Percentiles rank a stretch among this genome's conserved stretches.
Conservation (phyloP, 768 basidiomycete genomes). For the Russula ochroleuca region DNA sequence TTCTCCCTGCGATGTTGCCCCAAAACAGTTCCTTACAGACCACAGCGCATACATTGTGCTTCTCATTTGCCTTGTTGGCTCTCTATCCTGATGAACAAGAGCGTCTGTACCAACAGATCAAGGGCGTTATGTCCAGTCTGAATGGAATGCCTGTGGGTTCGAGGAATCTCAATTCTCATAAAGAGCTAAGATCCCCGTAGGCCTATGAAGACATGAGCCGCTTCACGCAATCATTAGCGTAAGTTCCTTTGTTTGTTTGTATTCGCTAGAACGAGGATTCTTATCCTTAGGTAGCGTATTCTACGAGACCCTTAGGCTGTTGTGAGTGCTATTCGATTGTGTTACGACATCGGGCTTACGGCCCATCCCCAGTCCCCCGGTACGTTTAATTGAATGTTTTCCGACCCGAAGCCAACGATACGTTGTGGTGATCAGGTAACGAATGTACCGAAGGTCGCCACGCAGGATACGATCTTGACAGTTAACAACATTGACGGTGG, state of each 20-base stretch:
- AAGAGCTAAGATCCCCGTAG: conserved; percentile 9
- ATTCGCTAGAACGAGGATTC: not conserved
- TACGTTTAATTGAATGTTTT: not conserved
- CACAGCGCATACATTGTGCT: conserved; percentile 38
- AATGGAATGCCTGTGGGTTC: conserved; percentile 14
- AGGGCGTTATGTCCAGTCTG: conserved; percentile 31
- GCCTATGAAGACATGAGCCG: conserved; percentile 29
- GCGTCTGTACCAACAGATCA: conserved; percentile 37
- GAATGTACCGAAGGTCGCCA: conserved; percentile 43
- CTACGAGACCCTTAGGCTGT: conserved; percentile 49
- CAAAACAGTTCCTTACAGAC: conserved; percentile 31
- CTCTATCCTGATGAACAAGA: conserved; percentile 42
- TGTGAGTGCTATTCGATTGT: conserved; percentile 17
- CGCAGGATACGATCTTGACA: conserved; percentile 44
- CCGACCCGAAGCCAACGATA: not conserved
- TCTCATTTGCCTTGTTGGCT: conserved; percentile 41
- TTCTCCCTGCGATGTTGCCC: not conserved
- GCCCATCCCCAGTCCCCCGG: conserved; percentile 9
- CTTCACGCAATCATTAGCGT: conserved; percentile 28
- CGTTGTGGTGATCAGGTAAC: conserved; percentile 39
- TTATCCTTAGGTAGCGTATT: conserved; percentile 37
- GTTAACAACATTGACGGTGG: conserved; percentile 38
- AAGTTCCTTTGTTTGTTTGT: not conserved
- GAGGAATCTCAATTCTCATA: not conserved
- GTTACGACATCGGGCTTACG: not conserved